These are phyloP conservation scores for Theobroma grandiflorum DNA, from an alignment of 441 rosid genomes.

Conservation along the genomic window DNA sequence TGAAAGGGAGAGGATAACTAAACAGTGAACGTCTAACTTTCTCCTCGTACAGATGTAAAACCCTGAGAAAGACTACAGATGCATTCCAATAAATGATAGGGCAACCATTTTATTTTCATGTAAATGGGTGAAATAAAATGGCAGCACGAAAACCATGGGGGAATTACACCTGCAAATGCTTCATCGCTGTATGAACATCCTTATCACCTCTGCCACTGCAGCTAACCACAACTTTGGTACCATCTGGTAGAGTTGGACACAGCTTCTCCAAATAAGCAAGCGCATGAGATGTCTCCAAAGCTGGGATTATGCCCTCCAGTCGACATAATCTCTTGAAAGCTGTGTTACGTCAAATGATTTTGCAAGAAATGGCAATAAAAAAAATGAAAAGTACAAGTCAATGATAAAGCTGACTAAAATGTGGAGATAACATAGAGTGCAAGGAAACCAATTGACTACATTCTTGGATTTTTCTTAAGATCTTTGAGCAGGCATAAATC, in stretches of 20 bases:
- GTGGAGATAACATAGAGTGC: background rate
- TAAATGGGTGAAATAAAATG: background rate
- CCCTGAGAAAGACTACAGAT: background rate
- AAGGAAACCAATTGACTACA: background rate
- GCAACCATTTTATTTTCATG: slow-evolving; percentile 14
- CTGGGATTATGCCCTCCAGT: slow-evolving; percentile 89
- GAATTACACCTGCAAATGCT: slow-evolving; percentile 58
- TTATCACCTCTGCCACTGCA: slow-evolving; percentile 97
- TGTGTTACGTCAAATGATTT: slow-evolving; percentile 28
- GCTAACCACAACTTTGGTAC: slow-evolving; percentile 72
- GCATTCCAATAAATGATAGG: slow-evolving; percentile 1
- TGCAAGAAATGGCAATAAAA: background rate
- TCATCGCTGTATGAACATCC: slow-evolving; percentile 86
- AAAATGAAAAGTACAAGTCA: background rate
- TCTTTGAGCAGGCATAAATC: background rate
- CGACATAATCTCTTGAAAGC: slow-evolving; percentile 82
- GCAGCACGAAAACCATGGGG: background rate
- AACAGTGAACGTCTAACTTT: background rate
- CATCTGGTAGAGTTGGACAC: slow-evolving; percentile 72
- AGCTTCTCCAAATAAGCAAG: slow-evolving; percentile 82
- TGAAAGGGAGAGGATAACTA: too few relatives aligned
- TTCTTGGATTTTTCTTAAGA: background rate
- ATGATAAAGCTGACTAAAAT: background rate
- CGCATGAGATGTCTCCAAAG: slow-evolving; percentile 89
- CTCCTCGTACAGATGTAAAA: background rate